Percentiles rank a stretch among this genome's conserved stretches.
Conservation (phyloP, 768 basidiomycete species). For the Thelephora ganbajun region DNA sequence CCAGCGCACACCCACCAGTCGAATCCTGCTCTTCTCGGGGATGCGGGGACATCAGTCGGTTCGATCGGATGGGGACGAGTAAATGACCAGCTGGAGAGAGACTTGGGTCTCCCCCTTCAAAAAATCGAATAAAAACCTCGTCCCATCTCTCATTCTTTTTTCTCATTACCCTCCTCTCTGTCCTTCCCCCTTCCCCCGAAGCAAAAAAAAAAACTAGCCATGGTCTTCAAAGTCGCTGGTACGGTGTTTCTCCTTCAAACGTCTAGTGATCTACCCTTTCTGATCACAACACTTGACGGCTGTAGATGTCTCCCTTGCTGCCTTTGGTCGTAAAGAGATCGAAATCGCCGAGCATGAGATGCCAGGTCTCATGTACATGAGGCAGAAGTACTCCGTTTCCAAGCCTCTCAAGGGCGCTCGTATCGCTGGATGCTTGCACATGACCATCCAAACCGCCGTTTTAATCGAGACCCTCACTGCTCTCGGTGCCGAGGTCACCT, state of each 20-base stretch:
- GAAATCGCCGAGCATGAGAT: conserved; percentile 97
- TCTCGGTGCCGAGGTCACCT: conserved; percentile 93
- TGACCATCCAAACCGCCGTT: conserved; percentile 98
- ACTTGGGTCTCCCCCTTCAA: neutral
- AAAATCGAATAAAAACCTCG: conserved; percentile 12
- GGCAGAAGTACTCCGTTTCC: conserved; percentile 67
- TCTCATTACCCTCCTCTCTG: conserved; percentile 12
- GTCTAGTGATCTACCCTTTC: neutral
- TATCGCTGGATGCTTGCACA: conserved; percentile 96
- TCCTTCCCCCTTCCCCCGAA: conserved; percentile 12
- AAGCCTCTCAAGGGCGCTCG: conserved; percentile 91
- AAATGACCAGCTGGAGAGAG: conserved; percentile 3
- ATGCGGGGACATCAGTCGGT: conserved; percentile 6
- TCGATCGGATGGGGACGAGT: neutral
- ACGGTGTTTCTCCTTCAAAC: conserved; percentile 8
- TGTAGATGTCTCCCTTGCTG: conserved; percentile 88
- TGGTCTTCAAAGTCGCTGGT: conserved; percentile 92
- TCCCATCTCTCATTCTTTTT: conserved; percentile 9
- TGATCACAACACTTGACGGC: conserved; percentile 5
- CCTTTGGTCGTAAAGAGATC: conserved; percentile 99
- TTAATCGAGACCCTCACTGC: conserved; percentile 95
- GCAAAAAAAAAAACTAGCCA: conserved; percentile 18
- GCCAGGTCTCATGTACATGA: conserved; percentile 92
- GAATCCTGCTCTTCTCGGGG: conserved; percentile 1
- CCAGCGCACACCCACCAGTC: conserved; percentile 35